Percentiles rank a stretch among this genome's conserved stretches.
Conservation (phyloP, 805 yeast genomes). For the Teunomyces lycoperdinae region DNA sequence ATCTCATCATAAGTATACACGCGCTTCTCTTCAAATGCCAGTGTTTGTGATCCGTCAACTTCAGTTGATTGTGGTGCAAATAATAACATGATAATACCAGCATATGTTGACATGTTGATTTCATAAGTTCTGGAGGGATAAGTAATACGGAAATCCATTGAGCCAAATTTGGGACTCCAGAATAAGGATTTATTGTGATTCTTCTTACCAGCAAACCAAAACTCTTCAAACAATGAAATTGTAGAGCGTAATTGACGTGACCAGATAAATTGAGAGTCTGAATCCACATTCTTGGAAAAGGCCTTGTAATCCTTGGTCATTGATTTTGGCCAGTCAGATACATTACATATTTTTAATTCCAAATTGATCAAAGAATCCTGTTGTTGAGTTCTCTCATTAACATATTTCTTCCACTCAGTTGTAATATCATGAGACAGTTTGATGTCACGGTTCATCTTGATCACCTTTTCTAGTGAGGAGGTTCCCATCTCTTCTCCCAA, state of each 20-base stretch:
- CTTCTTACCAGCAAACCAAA: constrained; percentile 37
- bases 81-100: constrained; percentile 73
- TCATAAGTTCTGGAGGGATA: constrained; percentile 72
- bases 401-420: constrained; percentile 33
- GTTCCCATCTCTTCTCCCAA: constrained; percentile 77
- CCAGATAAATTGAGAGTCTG: constrained; percentile 34
- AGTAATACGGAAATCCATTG: constrained; percentile 72
- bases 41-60: constrained; percentile 25
- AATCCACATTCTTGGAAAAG: constrained; percentile 19
- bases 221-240: constrained; percentile 38
- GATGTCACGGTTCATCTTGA: constrained; percentile 85
- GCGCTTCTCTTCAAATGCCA: constrained; percentile 51
- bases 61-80: constrained; percentile 49
- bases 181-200: constrained; percentile 41
- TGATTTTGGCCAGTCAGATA: constrained; percentile 45
- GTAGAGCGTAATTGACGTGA: constrained; percentile 36
- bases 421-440: constrained; percentile 43
- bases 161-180: constrained; percentile 86
- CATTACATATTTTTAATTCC: constrained; percentile 43
- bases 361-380: constrained; percentile 23
- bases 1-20: constrained; percentile 62
- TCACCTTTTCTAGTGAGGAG: constrained; percentile 72
- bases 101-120: constrained; percentile 74
- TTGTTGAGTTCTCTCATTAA: constrained; percentile 7
- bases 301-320: constrained; percentile 43